A percentile compares a stretch with the other conserved stretches of the same genome.
Evolutionary conservation across 345 rosid genomes (phyloP).

Genomic region (Camelina neglecta): DNA sequence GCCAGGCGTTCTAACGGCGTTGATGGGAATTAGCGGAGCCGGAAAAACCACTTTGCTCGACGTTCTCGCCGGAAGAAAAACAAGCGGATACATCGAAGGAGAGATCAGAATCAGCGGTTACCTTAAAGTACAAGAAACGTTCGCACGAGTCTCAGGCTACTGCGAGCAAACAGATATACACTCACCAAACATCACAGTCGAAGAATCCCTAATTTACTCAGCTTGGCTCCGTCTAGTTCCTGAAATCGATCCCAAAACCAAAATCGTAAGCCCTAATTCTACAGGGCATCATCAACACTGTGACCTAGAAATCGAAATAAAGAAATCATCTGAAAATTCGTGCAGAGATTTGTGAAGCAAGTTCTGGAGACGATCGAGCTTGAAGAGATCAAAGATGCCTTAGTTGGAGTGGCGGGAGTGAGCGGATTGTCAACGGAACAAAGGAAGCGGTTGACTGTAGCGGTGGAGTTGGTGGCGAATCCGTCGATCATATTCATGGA

Average conservation of each 20-base stretch:
- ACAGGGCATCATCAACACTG: constrained; percentile 3
- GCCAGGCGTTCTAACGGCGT: constrained; percentile 78
- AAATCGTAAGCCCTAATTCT: constrained; percentile 45
- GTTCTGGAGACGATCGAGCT: constrained; percentile 79
- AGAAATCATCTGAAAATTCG: not conserved
- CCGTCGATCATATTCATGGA: constrained; percentile 88
- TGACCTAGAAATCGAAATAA: constrained; percentile 7
- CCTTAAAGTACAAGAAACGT: constrained; percentile 75
- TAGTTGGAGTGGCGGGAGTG: constrained; percentile 68
- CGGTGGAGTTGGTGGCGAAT: constrained; percentile 85
- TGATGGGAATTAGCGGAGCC: constrained; percentile 94
- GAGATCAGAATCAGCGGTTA: constrained; percentile 71
- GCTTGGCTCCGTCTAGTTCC: constrained; percentile 83
- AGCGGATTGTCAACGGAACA: constrained; percentile 83
- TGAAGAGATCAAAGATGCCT: constrained; percentile 62
- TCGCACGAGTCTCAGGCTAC: constrained; percentile 83
- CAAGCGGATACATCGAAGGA: constrained; percentile 72
- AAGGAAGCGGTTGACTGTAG: constrained; percentile 73
- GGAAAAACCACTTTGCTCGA: constrained; percentile 89
- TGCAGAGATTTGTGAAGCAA: constrained; percentile 72
- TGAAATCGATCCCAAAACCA: constrained; percentile 56
- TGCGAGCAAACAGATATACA: constrained; percentile 88
- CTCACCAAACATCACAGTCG: constrained; percentile 70
- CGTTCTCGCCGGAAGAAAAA: constrained; percentile 87
- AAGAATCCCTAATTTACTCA: constrained; percentile 73